Conservation (phyloP, 768 basidiomycete species). For the Naganishia vaughanmartiniae region DNA sequence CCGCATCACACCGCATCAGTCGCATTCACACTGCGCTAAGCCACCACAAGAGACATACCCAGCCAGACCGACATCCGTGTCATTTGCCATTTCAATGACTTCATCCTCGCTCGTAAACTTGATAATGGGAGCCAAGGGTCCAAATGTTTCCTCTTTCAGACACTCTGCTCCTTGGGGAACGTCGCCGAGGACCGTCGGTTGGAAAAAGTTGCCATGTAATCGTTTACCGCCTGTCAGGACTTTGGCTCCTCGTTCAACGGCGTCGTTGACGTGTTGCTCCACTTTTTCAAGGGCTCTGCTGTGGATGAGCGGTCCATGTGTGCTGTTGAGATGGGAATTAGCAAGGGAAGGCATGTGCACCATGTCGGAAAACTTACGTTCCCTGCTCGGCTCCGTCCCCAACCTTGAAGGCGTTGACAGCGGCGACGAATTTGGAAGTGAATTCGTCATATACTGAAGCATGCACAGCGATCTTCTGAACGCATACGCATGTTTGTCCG, state of each 20-base stretch:
- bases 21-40: not conserved
- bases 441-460: slow-evolving; percentile 88
- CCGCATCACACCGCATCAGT: not conserved
- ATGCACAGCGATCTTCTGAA: slow-evolving; percentile 34
- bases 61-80: slow-evolving; percentile 77
- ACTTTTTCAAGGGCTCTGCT: slow-evolving; percentile 80
- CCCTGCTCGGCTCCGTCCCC: slow-evolving; percentile 79
- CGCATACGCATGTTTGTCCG: slow-evolving; percentile 53
- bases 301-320: slow-evolving; percentile 94
- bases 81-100: slow-evolving; percentile 73
- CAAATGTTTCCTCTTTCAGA: slow-evolving; percentile 88
- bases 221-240: slow-evolving; percentile 83
- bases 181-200: slow-evolving; percentile 83
- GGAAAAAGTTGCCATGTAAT: slow-evolving; percentile 67
- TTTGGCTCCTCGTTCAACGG: slow-evolving; percentile 77
- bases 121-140: slow-evolving; percentile 62
- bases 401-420: slow-evolving; percentile 60
- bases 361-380: slow-evolving; percentile 58
- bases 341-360: not conserved
- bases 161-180: slow-evolving; percentile 62
- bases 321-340: slow-evolving; percentile 50
- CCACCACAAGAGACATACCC: slow-evolving; percentile 54
- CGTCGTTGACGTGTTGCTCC: slow-evolving; percentile 77
- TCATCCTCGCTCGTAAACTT: slow-evolving; percentile 94
- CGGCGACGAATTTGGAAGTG: slow-evolving; percentile 75